These are phyloP conservation scores for Lactifluus volemus DNA, from an alignment of 768 basidiomycete species.

Conservation along the genomic window DNA sequence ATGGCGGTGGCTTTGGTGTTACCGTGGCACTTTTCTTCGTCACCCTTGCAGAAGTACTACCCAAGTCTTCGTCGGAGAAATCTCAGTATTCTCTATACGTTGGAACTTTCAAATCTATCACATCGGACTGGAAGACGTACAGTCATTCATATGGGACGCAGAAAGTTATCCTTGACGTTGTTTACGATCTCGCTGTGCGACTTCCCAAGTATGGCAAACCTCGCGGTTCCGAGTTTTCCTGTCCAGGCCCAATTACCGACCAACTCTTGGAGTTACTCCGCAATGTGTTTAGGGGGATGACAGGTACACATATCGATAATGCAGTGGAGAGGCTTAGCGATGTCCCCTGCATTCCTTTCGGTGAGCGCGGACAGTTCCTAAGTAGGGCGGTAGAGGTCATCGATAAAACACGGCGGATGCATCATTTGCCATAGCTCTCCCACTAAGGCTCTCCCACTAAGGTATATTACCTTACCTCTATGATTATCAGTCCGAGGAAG, in stretches of 20 bases:
- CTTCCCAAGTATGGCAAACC: no score
- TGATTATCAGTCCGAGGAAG: no score
- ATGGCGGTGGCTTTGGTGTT: constrained; percentile 1
- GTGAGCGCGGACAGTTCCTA: neutral
- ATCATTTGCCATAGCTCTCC: no score
- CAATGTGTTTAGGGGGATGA: neutral
- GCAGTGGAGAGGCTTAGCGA: neutral
- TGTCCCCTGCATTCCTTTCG: neutral
- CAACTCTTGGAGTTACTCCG: neutral
- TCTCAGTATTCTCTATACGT: neutral
- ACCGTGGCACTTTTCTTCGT: constrained; percentile 5
- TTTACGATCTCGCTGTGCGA: constrained; percentile 23
- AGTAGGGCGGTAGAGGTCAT: neutral
- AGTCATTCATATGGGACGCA: constrained; percentile 5
- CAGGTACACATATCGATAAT: neutral
- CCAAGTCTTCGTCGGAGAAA: neutral
- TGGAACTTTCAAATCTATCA: neutral
- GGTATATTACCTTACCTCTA: no score
- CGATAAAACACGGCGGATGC: neutral
- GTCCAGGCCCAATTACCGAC: neutral
- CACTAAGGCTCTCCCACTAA: no score
- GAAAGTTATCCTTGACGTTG: constrained; percentile 22
- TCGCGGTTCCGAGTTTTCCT: neutral
- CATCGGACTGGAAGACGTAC: constrained; percentile 2
- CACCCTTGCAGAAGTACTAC: neutral